Conservation (phyloP, 2,329 filamentous ascomycete species). For the Salinomyces thailandicus region DNA sequence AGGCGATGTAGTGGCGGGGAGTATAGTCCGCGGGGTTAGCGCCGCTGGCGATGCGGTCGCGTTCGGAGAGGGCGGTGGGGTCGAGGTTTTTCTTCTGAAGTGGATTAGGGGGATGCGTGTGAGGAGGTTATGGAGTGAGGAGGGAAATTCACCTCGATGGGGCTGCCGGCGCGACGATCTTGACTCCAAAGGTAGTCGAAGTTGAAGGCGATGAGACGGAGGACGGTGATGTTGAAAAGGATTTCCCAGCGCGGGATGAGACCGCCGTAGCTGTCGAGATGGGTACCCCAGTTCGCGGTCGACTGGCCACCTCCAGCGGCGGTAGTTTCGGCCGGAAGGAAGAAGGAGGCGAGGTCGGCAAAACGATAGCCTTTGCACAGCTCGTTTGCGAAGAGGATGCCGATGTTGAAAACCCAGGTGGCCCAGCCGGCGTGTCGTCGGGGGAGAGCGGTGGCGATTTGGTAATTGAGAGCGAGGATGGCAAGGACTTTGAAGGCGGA, state of each 20-base stretch:
- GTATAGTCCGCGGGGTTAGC: conserved; percentile 61
- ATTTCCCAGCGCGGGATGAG: conserved; percentile 89
- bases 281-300: conserved; percentile 49
- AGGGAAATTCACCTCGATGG: conserved; percentile 66
- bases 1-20: conserved; percentile 82
- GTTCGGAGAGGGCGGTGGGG: conserved; percentile 73
- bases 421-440: conserved; percentile 58
- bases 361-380: conserved; percentile 67
- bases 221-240: conserved; percentile 91
- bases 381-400: conserved; percentile 81
- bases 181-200: conserved; percentile 92
- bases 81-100: conserved; percentile 96
- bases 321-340: conserved; percentile 35
- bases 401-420: conserved; percentile 87
- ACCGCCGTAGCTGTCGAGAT: conserved; percentile 69
- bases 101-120: conserved; percentile 46
- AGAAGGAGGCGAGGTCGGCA: conserved; percentile 47
- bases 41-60: conserved; percentile 70
- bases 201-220: conserved; percentile 93
- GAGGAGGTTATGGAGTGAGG: conserved; percentile 1
- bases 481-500: conserved; percentile 71
- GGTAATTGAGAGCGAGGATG: conserved; percentile 75
- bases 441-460: conserved; percentile 62
- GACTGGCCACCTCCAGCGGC: conserved; percentile 26
- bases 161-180: conserved; percentile 51